phyloP scores from a whole-genome alignment of 306 rosid genomes.

The Fagus sylvatica region DNA sequence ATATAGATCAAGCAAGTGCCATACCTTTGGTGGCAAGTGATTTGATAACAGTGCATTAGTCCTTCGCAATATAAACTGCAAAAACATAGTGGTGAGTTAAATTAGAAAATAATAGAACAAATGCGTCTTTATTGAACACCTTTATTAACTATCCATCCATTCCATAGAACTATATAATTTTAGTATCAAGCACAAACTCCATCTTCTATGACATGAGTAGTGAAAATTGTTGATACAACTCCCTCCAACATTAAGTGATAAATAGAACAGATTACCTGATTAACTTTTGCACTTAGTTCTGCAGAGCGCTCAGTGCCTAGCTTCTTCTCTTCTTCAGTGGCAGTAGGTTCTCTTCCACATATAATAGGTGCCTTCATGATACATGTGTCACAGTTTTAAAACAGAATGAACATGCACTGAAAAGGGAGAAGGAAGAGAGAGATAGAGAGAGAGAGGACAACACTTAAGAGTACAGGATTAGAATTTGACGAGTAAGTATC shows the following conservation, averaged over 20 bases:
- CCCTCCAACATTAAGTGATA: slow-evolving; percentile 6
- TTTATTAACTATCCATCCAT: slow-evolving; percentile 18
- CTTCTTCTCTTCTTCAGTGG: slow-evolving; percentile 76
- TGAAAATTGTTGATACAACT: slow-evolving; percentile 25
- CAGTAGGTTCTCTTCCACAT: slow-evolving; percentile 93
- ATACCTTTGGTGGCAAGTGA: slow-evolving; percentile 97
- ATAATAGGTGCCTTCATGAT: slow-evolving; percentile 78
- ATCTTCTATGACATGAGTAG: slow-evolving; percentile 17
- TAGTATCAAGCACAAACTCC: slow-evolving; percentile 13
- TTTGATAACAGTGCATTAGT: slow-evolving; percentile 87
- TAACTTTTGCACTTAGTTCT: slow-evolving; percentile 84
- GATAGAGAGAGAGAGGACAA: background rate
- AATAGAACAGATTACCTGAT: slow-evolving; percentile 53
- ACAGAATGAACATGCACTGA: slow-evolving; percentile 5
- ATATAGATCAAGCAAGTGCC: slow-evolving; percentile 21
- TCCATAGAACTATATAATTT: slow-evolving; percentile 7
- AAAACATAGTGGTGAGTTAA: slow-evolving; percentile 26
- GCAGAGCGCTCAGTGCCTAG: slow-evolving; percentile 76
- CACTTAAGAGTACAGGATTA: background rate
- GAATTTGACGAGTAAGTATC: background rate
- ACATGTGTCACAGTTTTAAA: slow-evolving; percentile 27
- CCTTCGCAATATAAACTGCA: slow-evolving; percentile 92
- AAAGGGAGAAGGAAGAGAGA: slow-evolving; percentile 10
- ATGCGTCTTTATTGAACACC: slow-evolving; percentile 8
- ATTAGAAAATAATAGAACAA: slow-evolving; percentile 18